These are phyloP conservation scores for Arthrobotrys iridis DNA, from an alignment of 2,329 filamentous ascomycete genomes.

Conservation along the genomic window DNA sequence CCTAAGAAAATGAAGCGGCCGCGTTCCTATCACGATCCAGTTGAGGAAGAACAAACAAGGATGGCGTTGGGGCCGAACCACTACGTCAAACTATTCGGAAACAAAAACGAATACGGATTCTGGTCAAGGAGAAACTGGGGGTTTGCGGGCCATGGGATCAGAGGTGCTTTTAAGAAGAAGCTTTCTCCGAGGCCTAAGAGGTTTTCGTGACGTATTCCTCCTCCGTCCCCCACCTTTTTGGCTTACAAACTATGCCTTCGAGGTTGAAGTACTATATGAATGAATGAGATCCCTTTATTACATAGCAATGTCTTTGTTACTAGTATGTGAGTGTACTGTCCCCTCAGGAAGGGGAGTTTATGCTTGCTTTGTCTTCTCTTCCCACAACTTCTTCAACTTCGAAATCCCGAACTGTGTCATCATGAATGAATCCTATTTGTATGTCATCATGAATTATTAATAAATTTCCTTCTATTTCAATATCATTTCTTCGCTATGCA, in stretches of 20 bases:
- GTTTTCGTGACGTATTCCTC: too few relatives aligned
- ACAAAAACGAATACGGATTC: neutral
- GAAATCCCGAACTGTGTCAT: slow-evolving; percentile 42
- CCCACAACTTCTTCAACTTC: slow-evolving; percentile 47
- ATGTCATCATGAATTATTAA: neutral
- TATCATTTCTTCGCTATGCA: neutral
- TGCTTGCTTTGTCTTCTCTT: slow-evolving; percentile 43
- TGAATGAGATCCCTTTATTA: neutral
- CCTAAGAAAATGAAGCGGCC: neutral
- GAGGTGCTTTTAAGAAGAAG: neutral
- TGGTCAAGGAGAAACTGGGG: slow-evolving; percentile 2
- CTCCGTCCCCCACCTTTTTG: too few relatives aligned
- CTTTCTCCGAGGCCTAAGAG: neutral
- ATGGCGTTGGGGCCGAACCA: slow-evolving; percentile 10
- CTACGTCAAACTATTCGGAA: neutral
- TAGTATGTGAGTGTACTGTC: too few relatives aligned
- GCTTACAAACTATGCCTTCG: too few relatives aligned
- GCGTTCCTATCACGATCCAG: neutral
- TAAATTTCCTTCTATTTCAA: too few relatives aligned
- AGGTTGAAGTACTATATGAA: too few relatives aligned
- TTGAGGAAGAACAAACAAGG: slow-evolving; percentile 12
- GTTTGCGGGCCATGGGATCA: neutral
- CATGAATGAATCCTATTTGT: slow-evolving; percentile 52
- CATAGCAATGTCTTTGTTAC: too few relatives aligned
- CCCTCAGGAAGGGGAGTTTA: neutral